Conservation (phyloP, 768 basidiomycete species). For the Hebeloma cylindrosporum region DNA sequence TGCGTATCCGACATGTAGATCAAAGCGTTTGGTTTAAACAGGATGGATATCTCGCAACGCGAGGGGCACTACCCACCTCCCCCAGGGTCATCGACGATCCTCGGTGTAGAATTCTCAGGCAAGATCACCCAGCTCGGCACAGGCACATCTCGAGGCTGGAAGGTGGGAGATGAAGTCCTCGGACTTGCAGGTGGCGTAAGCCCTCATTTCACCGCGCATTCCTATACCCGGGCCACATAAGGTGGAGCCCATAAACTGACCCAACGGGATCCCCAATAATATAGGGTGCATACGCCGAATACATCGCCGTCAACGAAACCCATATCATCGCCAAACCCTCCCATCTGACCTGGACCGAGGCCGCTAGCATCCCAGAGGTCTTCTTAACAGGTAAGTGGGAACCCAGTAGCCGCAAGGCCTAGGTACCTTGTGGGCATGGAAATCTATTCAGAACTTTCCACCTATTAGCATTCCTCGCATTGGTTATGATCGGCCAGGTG, state of each 20-base stretch:
- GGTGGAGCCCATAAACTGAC: no score
- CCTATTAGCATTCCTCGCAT: constrained; percentile 44
- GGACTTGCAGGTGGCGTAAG: constrained; percentile 81
- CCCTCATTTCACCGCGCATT: constrained; percentile 7
- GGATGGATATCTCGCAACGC: constrained; percentile 80
- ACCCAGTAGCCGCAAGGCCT: no score
- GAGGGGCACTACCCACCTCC: constrained; percentile 77
- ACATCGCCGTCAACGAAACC: constrained; percentile 62
- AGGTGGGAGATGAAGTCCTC: constrained; percentile 69
- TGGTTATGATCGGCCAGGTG: constrained; percentile 65
- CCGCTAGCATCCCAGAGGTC: constrained; percentile 85
- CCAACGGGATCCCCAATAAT: background rate
- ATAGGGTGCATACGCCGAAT: constrained; percentile 92
- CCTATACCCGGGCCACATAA: background rate
- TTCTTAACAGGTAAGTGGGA: constrained; percentile 87
- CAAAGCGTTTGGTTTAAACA: constrained; percentile 84
- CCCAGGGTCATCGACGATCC: constrained; percentile 67
- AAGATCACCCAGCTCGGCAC: constrained; percentile 53
- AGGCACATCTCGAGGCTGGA: constrained; percentile 52
- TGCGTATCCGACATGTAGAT: constrained; percentile 41
- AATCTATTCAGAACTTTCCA: constrained; percentile 2
- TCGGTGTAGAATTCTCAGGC: constrained; percentile 90
- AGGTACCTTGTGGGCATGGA: no score
- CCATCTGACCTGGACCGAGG: constrained; percentile 77
- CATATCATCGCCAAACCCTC: constrained; percentile 75